Evolutionary conservation across 2,329 filamentous ascomycete species (phyloP).

Genomic region (Cytospora leucostoma): DNA sequence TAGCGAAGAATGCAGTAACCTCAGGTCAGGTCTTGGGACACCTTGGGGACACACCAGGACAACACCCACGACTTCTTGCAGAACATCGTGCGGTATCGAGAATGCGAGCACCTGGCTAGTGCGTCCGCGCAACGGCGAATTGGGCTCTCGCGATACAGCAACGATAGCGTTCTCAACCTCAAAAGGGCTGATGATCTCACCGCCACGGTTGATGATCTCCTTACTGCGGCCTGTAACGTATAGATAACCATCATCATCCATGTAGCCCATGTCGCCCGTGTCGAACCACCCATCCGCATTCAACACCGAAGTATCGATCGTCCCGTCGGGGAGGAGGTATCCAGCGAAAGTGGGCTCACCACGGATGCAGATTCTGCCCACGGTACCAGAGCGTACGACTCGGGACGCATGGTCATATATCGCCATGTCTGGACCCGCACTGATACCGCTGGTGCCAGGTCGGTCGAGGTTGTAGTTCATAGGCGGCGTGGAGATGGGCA

Average conservation of each 20-base stretch:
- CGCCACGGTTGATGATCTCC: conserved; percentile 88
- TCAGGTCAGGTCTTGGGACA: conserved; percentile 41
- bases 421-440: conserved; percentile 78
- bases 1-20: conserved; percentile 49
- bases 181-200: conserved; percentile 87
- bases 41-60: conserved; percentile 20
- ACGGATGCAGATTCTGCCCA: conserved; percentile 81
- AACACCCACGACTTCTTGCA: conserved; percentile 25
- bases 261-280: conserved; percentile 83
- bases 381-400: conserved; percentile 66
- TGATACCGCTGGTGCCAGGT: conserved; percentile 79
- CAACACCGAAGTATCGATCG: conserved; percentile 74
- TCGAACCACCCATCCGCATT: conserved; percentile 79
- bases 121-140: conserved; percentile 12
- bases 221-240: conserved; percentile 91
- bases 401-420: conserved; percentile 73
- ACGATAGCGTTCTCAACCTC: conserved; percentile 72
- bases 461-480: conserved; percentile 60
- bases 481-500: conserved; percentile 80
- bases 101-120: conserved; percentile 22
- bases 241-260: conserved; percentile 78
- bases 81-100: conserved; percentile 20
- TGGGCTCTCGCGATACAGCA: conserved; percentile 17
- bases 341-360: conserved; percentile 84
- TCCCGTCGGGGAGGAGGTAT: conserved; percentile 74